Conservation (phyloP, 2,329 filamentous ascomycete genomes). For the Fusarium subglutinans region DNA sequence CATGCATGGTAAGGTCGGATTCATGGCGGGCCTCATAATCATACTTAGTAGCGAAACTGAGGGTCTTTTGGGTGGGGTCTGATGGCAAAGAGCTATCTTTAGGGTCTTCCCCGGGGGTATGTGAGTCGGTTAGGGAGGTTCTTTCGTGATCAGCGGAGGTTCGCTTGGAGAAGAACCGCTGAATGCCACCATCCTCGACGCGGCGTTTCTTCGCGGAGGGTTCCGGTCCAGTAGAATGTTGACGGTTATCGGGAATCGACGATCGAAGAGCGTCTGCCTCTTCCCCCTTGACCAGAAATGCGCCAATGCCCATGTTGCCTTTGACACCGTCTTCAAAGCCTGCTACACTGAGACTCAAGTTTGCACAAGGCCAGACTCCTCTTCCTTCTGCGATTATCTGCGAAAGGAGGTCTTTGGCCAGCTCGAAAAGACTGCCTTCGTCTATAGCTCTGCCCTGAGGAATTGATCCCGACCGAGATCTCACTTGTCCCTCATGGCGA, state of each 20-base stretch:
- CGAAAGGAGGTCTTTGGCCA: slow-evolving; percentile 78
- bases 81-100: slow-evolving; percentile 3
- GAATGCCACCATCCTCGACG: slow-evolving; percentile 61
- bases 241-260: slow-evolving; percentile 32
- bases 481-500: slow-evolving; percentile 75
- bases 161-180: slow-evolving; percentile 64
- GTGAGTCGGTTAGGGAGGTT: slow-evolving; percentile 34
- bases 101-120: not conserved
- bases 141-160: slow-evolving; percentile 42
- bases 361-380: slow-evolving; percentile 86
- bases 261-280: slow-evolving; percentile 59
- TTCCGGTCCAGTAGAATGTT: slow-evolving; percentile 33
- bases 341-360: slow-evolving; percentile 87
- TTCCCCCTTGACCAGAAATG: slow-evolving; percentile 82
- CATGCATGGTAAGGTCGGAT: slow-evolving; percentile 16
- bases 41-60: slow-evolving; percentile 12
- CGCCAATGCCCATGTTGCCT: slow-evolving; percentile 86
- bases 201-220: slow-evolving; percentile 45
- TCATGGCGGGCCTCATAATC: slow-evolving; percentile 29
- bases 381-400: slow-evolving; percentile 82
- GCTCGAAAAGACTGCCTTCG: slow-evolving; percentile 75
- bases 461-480: slow-evolving; percentile 80
- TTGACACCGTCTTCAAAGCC: slow-evolving; percentile 89
- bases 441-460: slow-evolving; percentile 78
- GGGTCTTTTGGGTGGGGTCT: slow-evolving; percentile 6